These are phyloP conservation scores for Mucuna pruriens DNA, from an alignment of 306 rosid species.

Conservation along the genomic window DNA sequence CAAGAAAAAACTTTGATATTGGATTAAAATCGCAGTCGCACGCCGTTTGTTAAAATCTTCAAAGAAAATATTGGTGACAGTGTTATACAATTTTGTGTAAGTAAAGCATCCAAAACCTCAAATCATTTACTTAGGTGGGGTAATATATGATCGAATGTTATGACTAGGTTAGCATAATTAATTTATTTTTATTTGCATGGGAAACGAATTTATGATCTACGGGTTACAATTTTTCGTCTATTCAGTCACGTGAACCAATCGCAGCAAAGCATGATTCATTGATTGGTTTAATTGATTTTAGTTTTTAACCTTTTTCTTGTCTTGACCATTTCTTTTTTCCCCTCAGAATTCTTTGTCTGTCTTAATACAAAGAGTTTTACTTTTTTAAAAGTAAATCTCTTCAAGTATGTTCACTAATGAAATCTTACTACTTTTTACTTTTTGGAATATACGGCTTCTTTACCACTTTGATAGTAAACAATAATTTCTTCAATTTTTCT, in stretches of 20 bases:
- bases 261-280: background rate
- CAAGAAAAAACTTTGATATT: too few relatives aligned
- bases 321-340: background rate
- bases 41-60: too few relatives aligned
- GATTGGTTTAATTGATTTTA: background rate
- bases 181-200: background rate
- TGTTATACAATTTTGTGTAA: too few relatives aligned
- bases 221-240: background rate
- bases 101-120: too few relatives aligned
- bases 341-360: background rate
- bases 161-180: too few relatives aligned
- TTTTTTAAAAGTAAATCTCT: background rate
- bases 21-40: too few relatives aligned
- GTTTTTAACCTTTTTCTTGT: background rate
- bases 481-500: background rate
- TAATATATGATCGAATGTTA: too few relatives aligned
- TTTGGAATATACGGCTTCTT: background rate
- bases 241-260: background rate
- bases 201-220: background rate
- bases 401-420: background rate
- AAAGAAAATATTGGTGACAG: too few relatives aligned
- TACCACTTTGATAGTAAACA: background rate
- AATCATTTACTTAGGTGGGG: background rate
- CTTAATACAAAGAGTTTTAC: background rate
- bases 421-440: background rate